These are phyloP conservation scores for Backusella psychrophila DNA, from an alignment of 192 early-diverging fungal genomes.

Conservation along the genomic window DNA sequence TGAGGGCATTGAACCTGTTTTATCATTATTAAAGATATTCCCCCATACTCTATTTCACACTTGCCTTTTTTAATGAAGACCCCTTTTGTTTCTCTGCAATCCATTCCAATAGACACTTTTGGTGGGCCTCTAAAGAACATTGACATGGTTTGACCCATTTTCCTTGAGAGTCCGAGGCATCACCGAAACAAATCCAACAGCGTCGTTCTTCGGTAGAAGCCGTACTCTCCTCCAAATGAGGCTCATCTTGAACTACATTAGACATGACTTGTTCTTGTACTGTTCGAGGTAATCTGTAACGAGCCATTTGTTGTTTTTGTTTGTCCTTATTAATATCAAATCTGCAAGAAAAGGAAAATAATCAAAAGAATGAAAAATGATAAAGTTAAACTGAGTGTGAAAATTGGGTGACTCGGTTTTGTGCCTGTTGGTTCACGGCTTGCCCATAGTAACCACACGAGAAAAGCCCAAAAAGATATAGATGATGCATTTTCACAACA, in stretches of 20 bases:
- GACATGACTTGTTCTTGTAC: neutral
- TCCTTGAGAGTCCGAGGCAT: conserved; percentile 54
- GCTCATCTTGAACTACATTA: neutral
- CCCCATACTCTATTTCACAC: neutral
- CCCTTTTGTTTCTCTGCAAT: conserved; percentile 63
- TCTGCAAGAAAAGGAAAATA: neutral
- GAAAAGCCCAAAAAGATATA: too few species aligned
- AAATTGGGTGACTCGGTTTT: neutral
- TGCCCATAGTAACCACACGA: too few species aligned
- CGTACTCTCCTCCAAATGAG: neutral
- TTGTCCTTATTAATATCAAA: neutral
- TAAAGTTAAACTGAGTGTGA: neutral
- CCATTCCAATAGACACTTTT: conserved; percentile 77
- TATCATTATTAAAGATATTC: neutral
- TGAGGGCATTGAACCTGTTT: conserved; percentile 66
- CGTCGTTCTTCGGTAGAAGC: conserved; percentile 31
- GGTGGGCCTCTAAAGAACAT: conserved; percentile 73
- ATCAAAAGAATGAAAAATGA: neutral
- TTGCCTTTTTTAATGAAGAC: conserved; percentile 46
- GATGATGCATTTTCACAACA: too few species aligned
- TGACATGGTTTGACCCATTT: conserved; percentile 71
- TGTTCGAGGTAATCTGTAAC: neutral
- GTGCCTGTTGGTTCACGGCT: too few species aligned
- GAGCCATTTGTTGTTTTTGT: neutral
- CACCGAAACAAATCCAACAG: conserved; percentile 80